phyloP scores from a whole-genome alignment of 768 basidiomycete genomes.

The Rhodotorula sphaerocarpa region DNA sequence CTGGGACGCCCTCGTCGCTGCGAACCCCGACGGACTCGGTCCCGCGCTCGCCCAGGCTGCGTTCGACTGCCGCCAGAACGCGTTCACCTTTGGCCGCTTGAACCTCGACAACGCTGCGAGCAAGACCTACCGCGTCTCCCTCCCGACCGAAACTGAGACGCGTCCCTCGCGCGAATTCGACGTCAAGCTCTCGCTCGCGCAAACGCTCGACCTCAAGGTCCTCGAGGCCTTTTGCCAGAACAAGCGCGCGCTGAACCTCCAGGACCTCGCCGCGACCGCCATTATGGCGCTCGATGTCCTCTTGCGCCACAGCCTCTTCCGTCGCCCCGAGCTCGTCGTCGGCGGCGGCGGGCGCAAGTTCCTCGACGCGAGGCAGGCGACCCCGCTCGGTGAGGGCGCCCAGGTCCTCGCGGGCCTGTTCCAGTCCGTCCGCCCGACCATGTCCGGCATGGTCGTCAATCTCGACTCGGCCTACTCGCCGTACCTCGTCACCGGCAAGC shows the following conservation, averaged over 20 bases:
- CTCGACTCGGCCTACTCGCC: constrained; percentile 32
- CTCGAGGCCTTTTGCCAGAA: constrained; percentile 5
- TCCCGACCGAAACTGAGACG: constrained; percentile 11
- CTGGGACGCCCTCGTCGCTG: constrained; percentile 19
- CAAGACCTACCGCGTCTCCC: constrained; percentile 15
- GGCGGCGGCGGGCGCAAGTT: constrained; percentile 26
- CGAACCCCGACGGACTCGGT: constrained; percentile 13
- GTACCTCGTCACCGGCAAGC: constrained; percentile 20
- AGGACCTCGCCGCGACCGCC: constrained; percentile 12
- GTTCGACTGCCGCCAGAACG: constrained; percentile 28
- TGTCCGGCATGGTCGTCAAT: constrained; percentile 24
- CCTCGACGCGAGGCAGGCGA: constrained; percentile 4
- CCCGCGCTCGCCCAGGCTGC: neutral
- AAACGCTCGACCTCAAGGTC: constrained; percentile 20
- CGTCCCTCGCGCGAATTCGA: constrained; percentile 13
- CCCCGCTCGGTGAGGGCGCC: constrained; percentile 20
- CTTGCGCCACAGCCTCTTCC: constrained; percentile 20
- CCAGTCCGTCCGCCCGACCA: constrained; percentile 29
- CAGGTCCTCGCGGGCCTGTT: constrained; percentile 26
- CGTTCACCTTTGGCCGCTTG: constrained; percentile 9
- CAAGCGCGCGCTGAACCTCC: constrained; percentile 1
- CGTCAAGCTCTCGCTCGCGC: constrained; percentile 29
- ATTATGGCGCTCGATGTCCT: constrained; percentile 29
- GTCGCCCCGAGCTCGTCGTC: constrained; percentile 3
- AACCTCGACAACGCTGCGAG: constrained; percentile 1